Evolutionary conservation across 306 rosid species (phyloP).

Genomic region (Glycyrrhiza uralensis): DNA sequence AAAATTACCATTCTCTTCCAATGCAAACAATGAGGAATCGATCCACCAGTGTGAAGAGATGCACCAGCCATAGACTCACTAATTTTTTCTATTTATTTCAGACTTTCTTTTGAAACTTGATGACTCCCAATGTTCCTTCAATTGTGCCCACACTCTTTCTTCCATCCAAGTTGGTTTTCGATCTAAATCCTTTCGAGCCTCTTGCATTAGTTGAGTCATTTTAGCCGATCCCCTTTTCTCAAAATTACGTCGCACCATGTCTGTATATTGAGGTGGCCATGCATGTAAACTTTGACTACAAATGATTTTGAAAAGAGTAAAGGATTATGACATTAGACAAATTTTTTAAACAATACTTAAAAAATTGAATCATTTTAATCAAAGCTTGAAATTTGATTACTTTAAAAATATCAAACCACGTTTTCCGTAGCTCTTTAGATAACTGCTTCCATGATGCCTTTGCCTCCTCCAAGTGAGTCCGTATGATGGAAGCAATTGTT

Average conservation of each 20-base stretch:
- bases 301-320: not conserved
- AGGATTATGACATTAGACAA: not conserved
- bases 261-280: slow-evolving; percentile 4
- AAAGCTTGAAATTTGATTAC: not conserved
- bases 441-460: slow-evolving; percentile 11
- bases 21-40: slow-evolving; percentile 24
- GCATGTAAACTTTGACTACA: slow-evolving; percentile 22
- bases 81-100: not conserved
- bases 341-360: not conserved
- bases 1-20: slow-evolving; percentile 22
- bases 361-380: not conserved
- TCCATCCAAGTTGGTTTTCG: slow-evolving; percentile 15
- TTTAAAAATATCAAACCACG: slow-evolving; percentile 8
- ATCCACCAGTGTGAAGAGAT: slow-evolving; percentile 17
- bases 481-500: slow-evolving; percentile 11
- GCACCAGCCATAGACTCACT: slow-evolving; percentile 9
- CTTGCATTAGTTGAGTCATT: slow-evolving; percentile 26
- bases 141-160: not conserved
- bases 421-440: not conserved
- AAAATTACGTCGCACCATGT: slow-evolving; percentile 13
- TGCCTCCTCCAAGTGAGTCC: slow-evolving; percentile 7
- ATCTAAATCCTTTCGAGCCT: slow-evolving; percentile 4
- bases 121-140: slow-evolving; percentile 10
- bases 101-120: not conserved
- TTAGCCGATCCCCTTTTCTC: slow-evolving; percentile 22